Base-by-base conservation (phyloP, 345 rosid species). In the Populus davidiana region DNA sequence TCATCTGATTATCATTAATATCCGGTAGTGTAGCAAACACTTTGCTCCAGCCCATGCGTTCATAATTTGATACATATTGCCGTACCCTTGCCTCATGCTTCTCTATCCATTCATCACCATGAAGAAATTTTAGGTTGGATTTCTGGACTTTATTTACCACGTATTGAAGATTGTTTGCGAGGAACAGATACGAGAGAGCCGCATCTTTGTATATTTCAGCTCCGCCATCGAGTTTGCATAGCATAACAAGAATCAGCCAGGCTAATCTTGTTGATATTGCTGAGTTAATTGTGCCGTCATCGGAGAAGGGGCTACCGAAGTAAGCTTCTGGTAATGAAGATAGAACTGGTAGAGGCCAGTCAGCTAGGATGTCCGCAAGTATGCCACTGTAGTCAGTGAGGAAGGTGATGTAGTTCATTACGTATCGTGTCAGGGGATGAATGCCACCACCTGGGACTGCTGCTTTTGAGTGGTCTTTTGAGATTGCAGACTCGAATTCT, bases 151-250 rank as follows among this genome's bases (percentile, higher is more conserved):
- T 94, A 16, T 69, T 75, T 73, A 92, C 86, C 71, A 94, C 82
- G 88, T 94, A 92, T 41, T 88, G 89, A 62, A 94, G 94, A 73
- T 92, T 94, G 78, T 91, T 94, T 10, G 97, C 93, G 4, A 94
- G 69, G 84, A 91, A 94, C 41, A 94, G 84, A 79, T 94, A 91
- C 0, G 97, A 90, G 14, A 87, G 89, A 14, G 92, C 82, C 47
- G 76, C 87, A 75, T 92, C 89, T 35, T 83, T 90, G 90, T 92
- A 90, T 5, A 69, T 61, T 64, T 86, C 83, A 12, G 94, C 89
- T 63, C 82, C 91, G n/a, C 89, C 81, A 81, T 94, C 97, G 73
- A 94, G 81, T 67, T 94, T 94, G 83, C 97, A 94, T 3, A 94
- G 84, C 56, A 92, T 49, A 33, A 94, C 80, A 20, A 94, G 92